Percentiles rank a stretch among this genome's conserved stretches.
Evolutionary conservation across 1,284 basidiomycete genomes (phyloP).

Genomic region (Ustilago sp.): DNA sequence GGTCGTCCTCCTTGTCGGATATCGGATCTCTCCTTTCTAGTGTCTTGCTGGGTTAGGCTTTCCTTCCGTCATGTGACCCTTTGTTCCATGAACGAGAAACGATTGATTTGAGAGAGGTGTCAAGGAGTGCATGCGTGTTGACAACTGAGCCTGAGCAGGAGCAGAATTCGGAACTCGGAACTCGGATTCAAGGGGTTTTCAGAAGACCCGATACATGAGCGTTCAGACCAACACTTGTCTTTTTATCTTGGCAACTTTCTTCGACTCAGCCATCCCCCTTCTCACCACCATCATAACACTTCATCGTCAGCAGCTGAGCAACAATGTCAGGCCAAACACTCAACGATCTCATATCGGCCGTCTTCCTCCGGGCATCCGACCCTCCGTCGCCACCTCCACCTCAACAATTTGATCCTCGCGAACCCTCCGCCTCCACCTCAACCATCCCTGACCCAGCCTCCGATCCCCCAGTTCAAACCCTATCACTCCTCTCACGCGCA

Average conservation of each 20-base stretch:
- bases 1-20: not conserved
- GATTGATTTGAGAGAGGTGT: not conserved
- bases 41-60: too few species aligned
- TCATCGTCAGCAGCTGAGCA: not conserved
- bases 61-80: too few species aligned
- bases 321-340: slow-evolving; percentile 41
- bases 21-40: not conserved
- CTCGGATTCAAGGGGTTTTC: not conserved
- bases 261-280: slow-evolving; percentile 14
- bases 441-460: not conserved
- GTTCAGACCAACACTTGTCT: slow-evolving; percentile 28
- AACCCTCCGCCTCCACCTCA: slow-evolving; percentile 16
- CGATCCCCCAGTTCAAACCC: slow-evolving; percentile 28
- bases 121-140: not conserved
- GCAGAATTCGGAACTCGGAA: not conserved
- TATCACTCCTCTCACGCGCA: slow-evolving; percentile 31
- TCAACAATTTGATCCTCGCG: slow-evolving; percentile 25
- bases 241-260: not conserved
- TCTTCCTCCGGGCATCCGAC: slow-evolving; percentile 34
- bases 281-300: not conserved
- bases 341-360: slow-evolving; percentile 36
- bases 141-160: not conserved
- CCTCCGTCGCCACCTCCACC: slow-evolving; percentile 37
- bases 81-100: too few species aligned
- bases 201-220: not conserved